A percentile compares a stretch with the other conserved stretches of the same genome.
Evolutionary conservation across 352 stramenopile genomes (phyloP).

Genomic region (Globisporangium orthogonon): DNA sequence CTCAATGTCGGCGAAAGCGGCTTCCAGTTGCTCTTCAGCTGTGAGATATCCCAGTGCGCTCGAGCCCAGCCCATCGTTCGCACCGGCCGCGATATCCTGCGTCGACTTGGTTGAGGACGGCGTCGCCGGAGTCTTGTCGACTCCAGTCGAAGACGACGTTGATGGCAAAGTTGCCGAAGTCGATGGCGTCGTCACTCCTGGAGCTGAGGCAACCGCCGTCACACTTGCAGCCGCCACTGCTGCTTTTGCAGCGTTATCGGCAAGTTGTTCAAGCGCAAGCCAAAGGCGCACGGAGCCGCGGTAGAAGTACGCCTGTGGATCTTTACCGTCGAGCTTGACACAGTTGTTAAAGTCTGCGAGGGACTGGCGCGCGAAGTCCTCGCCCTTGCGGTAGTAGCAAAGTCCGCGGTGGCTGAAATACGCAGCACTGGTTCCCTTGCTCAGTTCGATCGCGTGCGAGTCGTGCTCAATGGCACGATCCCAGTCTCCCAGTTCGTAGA

Average conservation of each 20-base stretch:
- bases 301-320: conserved; percentile 75
- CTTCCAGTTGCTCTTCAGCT: conserved; percentile 53
- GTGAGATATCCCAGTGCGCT: conserved; percentile 14
- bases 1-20: conserved; percentile 68
- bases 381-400: conserved; percentile 64
- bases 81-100: conserved; percentile 6
- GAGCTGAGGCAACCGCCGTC: background rate
- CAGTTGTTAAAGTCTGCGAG: conserved; percentile 65
- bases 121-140: background rate
- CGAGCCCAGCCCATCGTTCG: conserved; percentile 8
- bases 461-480: conserved; percentile 58
- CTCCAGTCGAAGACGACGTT: background rate
- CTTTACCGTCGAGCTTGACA: conserved; percentile 68
- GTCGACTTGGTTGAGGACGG: background rate
- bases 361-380: conserved; percentile 40
- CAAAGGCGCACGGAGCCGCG: conserved; percentile 58
- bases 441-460: conserved; percentile 57
- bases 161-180: background rate
- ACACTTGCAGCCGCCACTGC: background rate
- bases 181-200: background rate
- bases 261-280: conserved; percentile 43
- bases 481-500: conserved; percentile 44
- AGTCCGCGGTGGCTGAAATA: conserved; percentile 66
- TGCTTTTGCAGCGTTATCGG: background rate
- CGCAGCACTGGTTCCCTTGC: conserved; percentile 33